Percentiles rank a stretch among this genome's conserved stretches.
phyloP scores from a whole-genome alignment of 2,329 filamentous ascomycete genomes.

The Allantophomopsis cytisporea region DNA sequence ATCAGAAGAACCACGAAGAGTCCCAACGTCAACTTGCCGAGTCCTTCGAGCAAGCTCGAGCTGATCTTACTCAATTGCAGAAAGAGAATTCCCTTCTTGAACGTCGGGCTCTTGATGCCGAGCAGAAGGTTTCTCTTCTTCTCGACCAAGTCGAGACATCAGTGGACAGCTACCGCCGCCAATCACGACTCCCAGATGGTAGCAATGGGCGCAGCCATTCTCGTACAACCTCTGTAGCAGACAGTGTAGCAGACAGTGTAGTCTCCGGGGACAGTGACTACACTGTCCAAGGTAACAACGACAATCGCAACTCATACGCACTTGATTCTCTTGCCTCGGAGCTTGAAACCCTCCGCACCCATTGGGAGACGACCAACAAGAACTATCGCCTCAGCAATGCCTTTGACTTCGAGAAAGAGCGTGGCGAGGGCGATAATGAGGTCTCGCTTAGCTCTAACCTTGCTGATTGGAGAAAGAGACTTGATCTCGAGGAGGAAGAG shows the following conservation, averaged over 20 bases:
- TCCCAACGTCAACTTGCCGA: conserved; percentile 40
- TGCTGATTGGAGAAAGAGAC: conserved; percentile 66
- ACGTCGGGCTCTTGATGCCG: conserved; percentile 74
- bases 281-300: conserved; percentile 35
- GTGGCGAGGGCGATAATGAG: conserved; percentile 23
- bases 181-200: conserved; percentile 44
- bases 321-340: conserved; percentile 87
- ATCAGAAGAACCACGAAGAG: conserved; percentile 40
- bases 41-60: conserved; percentile 37
- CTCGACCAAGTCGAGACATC: conserved; percentile 90
- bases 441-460: conserved; percentile 55
- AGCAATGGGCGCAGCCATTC: conserved; percentile 25
- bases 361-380: conserved; percentile 95
- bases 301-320: conserved; percentile 52
- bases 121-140: conserved; percentile 83
- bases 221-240: conserved; percentile 21
- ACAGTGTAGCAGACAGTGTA: conserved; percentile 37
- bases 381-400: conserved; percentile 83
- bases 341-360: conserved; percentile 75
- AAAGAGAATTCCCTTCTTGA: conserved; percentile 73
- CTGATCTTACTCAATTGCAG: conserved; percentile 69
- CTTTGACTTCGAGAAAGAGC: conserved; percentile 55
- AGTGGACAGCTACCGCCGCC: conserved; percentile 87
- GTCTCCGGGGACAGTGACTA: conserved; percentile 33
- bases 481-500: conserved; percentile 37